Evolutionary conservation across 257 asterid species (phyloP), one percentile per base, ranked within the genome.

Genomic region (Ballota nigra): DNA sequence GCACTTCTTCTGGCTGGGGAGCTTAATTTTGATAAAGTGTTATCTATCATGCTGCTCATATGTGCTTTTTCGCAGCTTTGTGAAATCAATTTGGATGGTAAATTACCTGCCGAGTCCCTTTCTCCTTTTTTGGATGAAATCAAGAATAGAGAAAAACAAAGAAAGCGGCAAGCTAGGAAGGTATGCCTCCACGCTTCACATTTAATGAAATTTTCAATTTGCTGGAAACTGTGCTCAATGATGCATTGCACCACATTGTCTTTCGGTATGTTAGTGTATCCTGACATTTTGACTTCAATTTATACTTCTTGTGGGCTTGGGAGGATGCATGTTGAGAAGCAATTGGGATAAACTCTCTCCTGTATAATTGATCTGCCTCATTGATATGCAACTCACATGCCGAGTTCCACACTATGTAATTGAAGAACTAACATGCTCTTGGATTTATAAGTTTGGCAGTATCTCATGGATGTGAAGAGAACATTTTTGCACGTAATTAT

Each of bases 71-170:
- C 49, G 33, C 96, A 94, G 97, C 86, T 94, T 68, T 94, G 97
- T 82, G 99, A 94, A 87, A 89, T 94, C 76, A 83, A 86, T 76
- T 73, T 94, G 80, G 75, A 81, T 71, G 86, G 79, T 69, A 40
- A 73, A 28, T 74, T 91, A 67, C 96, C 99, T 77, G 78, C 83
- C 43, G 93, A 86, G 81, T 84, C 96, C 28, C 96, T 91, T 72
- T 83, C 86, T 75, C 97, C 99, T 15, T 94, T 94, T 80, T 78
- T 86, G 89, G 96, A 86, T 77, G 99, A 91, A 86, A 89, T 94
- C 85, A 89, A 79, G 89, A 86, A 82, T 45, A 89, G 99, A 77
- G 99, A 94, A 76, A 91, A 82, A 75, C 96, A 87, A 70, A 91
- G 97, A 85, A 86, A 89, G 77, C 81, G 77, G 75, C 78, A 85